These are phyloP conservation scores for Podospora conica DNA, from an alignment of 495 filamentous ascomycete species.

Conservation along the genomic window DNA sequence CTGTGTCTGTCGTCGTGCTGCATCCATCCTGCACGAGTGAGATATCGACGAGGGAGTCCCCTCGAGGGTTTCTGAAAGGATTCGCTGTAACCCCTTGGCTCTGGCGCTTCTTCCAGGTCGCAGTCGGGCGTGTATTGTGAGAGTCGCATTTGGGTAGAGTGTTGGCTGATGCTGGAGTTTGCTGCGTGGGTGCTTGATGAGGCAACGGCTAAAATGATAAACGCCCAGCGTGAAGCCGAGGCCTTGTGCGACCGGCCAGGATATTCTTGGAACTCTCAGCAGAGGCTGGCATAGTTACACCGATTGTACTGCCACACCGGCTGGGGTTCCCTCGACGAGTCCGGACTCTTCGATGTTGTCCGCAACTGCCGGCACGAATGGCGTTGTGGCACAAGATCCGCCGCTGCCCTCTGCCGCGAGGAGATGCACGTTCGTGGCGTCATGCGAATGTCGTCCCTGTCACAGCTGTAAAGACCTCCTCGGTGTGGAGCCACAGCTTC, in stretches of 20 bases:
- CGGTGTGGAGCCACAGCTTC: conserved; percentile 46
- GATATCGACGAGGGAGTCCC: neutral
- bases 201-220: neutral
- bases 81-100: neutral
- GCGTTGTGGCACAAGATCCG: neutral
- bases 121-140: neutral
- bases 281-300: neutral
- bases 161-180: neutral
- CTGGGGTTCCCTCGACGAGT: neutral
- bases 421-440: neutral
- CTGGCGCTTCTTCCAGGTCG: neutral
- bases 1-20: neutral
- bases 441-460: conserved; percentile 22
- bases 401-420: neutral
- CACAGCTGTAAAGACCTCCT: conserved; percentile 40
- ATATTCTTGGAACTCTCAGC: neutral
- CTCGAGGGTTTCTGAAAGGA: neutral
- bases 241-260: neutral
- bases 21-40: neutral
- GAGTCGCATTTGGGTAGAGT: neutral
- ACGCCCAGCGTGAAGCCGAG: neutral
- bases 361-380: neutral
- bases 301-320: neutral
- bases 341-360: neutral
- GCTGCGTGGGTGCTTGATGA: too few relatives aligned